phyloP scores from a whole-genome alignment of 1,139 yeast species.

The Yamadazyma pseudoaaseri region DNA sequence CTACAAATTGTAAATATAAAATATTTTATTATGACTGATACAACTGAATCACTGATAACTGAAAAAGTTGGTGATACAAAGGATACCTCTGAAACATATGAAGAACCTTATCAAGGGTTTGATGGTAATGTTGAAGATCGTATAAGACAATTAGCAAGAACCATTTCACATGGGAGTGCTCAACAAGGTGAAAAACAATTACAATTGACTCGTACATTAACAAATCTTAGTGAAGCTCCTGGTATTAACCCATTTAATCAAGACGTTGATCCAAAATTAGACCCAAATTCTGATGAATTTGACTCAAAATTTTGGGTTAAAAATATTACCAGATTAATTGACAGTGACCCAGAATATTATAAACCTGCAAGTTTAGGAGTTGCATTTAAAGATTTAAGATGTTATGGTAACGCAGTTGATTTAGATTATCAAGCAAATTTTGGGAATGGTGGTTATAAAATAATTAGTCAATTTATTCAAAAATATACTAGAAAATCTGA shows the following conservation, averaged over 20 bases:
- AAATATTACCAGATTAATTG: constrained; percentile 55
- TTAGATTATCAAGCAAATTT: constrained; percentile 79
- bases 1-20: too few species aligned
- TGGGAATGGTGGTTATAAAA: constrained; percentile 42
- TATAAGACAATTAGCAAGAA: constrained; percentile 13
- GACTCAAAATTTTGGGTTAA: constrained; percentile 68
- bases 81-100: too few species aligned
- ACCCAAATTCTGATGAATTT: constrained; percentile 52
- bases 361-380: constrained; percentile 68
- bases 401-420: constrained; percentile 73
- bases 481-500: constrained; percentile 35
- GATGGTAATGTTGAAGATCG: constrained; percentile 7
- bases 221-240: constrained; percentile 48
- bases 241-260: constrained; percentile 38
- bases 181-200: constrained; percentile 23
- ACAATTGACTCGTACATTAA: constrained; percentile 28
- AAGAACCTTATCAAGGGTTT: constrained; percentile 11
- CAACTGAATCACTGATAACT: background rate
- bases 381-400: constrained; percentile 64
- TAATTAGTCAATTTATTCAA: constrained; percentile 14
- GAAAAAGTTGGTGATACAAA: background rate
- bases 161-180: constrained; percentile 5
- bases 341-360: constrained; percentile 59
- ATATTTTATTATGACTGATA: background rate
- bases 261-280: constrained; percentile 14